A percentile compares a stretch with the other conserved stretches of the same genome.
These are phyloP conservation scores for Melanopsichium pennsylvanicum DNA, from an alignment of 1,284 basidiomycete genomes.

Conservation along the genomic window DNA sequence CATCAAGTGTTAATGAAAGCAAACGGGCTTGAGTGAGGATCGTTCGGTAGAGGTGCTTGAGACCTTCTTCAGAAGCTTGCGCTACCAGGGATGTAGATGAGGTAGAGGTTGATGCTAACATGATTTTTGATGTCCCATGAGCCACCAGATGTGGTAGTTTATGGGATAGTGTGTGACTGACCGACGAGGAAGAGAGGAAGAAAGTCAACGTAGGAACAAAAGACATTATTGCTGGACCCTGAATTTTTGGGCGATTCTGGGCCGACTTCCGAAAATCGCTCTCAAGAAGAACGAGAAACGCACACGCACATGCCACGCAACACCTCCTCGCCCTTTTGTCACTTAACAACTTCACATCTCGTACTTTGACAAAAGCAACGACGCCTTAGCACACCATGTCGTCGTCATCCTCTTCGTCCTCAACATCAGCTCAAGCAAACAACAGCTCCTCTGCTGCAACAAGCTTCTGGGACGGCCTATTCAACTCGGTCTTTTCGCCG, in stretches of 20 bases:
- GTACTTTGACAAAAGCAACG: too few relatives aligned
- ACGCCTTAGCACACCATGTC: slow-evolving; percentile 3
- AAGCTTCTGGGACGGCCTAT: slow-evolving; percentile 36
- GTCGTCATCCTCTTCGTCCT: not conserved
- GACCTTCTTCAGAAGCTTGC: slow-evolving; percentile 6
- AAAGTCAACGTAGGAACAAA: not conserved
- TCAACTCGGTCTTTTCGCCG: slow-evolving; percentile 57
- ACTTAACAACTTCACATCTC: not conserved
- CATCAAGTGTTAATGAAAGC: slow-evolving; percentile 16
- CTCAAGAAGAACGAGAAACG: slow-evolving; percentile 12
- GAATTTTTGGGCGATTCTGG: not conserved
- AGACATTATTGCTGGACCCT: slow-evolving; percentile 9
- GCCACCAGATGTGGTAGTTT: too few relatives aligned
- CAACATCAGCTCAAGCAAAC: not conserved
- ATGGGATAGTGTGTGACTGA: too few relatives aligned
- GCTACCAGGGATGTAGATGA: slow-evolving; percentile 1
- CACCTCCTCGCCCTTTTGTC: not conserved
- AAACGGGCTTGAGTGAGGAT: slow-evolving; percentile 34
- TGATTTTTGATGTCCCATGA: too few relatives aligned
- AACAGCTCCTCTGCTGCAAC: too few relatives aligned
- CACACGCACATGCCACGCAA: slow-evolving; percentile 3
- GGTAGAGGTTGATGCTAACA: slow-evolving; percentile 15
- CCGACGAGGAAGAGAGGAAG: not conserved
- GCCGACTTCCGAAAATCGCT: slow-evolving; percentile 19
- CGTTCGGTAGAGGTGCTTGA: slow-evolving; percentile 36